Base-by-base conservation (phyloP, 2,329 filamentous ascomycete species). In the Neonectria coccinea region DNA sequence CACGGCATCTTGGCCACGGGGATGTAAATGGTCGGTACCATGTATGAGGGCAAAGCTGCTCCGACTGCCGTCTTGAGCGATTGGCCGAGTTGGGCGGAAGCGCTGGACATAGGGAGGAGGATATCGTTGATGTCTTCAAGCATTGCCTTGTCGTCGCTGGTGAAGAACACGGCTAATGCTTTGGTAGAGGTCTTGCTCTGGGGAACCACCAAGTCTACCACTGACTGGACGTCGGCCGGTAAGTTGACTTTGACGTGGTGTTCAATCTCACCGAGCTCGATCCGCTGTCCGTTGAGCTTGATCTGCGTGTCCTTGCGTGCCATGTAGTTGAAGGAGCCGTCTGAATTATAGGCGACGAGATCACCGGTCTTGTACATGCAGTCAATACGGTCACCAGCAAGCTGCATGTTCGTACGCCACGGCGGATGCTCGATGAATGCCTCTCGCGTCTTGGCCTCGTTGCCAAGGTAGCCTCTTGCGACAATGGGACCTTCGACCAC, bases 251-350 rank as follows among this genome's bases (percentile, higher is more conserved):
- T 73, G 67, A 83, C 79, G 60, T 83, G 78, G 59, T 80, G 77
- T 62, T 84, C 83, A 11, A 85, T 81, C 18, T 79, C 78, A 0
- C 67, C 72, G 4, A 86, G 78, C 74, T 86, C 89, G 45, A 88
- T 80, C 33, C 86, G 77, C 62, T 84, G 88, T 11, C 89, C 89
- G 11, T 83, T 81, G 6, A 90, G 75, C 72, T 90, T 90, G 51
- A 89, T 81, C 70, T 89, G 87, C 0, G 81, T 81, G 66, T 90
- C 87, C 65, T 86, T 87, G 14, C 88, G 80, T 14, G 85, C 85
- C 18, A 86, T 64, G 42, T 81, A 85, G 0, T 77, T 70, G 5
- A 86, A 67, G 5, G 74, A 73, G 0, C 82, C 81, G 42, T 84
- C 79, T 0, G 73, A 68, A 39, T 80, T 75, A 42, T 84, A 83